Conservation (phyloP, 106 monocot species). For the Dioscorea zingiberensis region DNA sequence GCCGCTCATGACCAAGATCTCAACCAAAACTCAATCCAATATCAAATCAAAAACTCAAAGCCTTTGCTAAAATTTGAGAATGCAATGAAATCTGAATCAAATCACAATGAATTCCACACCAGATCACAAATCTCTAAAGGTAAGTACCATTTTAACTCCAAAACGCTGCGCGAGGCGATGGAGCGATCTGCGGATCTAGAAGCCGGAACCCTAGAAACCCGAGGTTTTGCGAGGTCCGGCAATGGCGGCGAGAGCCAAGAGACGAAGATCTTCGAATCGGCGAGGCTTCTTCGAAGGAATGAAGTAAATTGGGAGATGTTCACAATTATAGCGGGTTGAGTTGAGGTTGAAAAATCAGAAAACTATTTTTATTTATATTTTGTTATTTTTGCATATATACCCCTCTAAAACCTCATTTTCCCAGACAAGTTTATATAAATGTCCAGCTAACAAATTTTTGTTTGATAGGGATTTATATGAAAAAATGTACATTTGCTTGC, state of each 20-base stretch:
- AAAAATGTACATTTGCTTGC: background rate
- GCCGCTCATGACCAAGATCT: background rate
- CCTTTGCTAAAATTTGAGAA: too few relatives aligned
- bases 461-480: too few relatives aligned
- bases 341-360: too few relatives aligned
- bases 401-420: too few relatives aligned
- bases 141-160: background rate
- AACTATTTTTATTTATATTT: too few relatives aligned
- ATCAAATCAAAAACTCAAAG: too few relatives aligned
- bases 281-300: too few relatives aligned
- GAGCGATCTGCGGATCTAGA: too few relatives aligned
- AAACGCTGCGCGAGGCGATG: background rate
- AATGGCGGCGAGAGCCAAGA: background rate
- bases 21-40: background rate
- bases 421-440: too few relatives aligned
- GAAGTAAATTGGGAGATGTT: background rate
- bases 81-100: background rate
- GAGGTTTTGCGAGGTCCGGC: background rate
- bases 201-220: background rate
- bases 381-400: too few relatives aligned
- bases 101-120: background rate
- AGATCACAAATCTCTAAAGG: background rate
- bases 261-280: background rate
- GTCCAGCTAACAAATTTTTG: too few relatives aligned
- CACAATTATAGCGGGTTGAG: background rate